A percentile compares a stretch with the other conserved stretches of the same genome.
phyloP scores from a whole-genome alignment of 2,329 filamentous ascomycete species.

The Fusarium tuaranense region DNA sequence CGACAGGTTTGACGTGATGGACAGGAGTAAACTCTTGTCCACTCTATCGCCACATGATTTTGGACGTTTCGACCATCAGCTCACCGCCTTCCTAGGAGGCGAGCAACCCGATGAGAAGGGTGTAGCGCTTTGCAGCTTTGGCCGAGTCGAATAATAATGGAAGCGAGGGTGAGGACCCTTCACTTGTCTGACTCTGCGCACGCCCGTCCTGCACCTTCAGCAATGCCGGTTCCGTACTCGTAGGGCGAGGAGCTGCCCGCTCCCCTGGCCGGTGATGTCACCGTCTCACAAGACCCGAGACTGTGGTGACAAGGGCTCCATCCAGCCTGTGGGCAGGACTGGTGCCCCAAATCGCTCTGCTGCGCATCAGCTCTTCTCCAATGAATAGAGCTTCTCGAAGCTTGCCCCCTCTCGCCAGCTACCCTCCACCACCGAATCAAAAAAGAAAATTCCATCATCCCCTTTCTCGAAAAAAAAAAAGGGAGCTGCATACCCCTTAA shows the following conservation, averaged over 20 bases:
- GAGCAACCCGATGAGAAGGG: slow-evolving; percentile 13
- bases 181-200: slow-evolving; percentile 22
- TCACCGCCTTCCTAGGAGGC: slow-evolving; percentile 35
- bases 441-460: background rate
- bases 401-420: slow-evolving; percentile 1
- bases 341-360: background rate
- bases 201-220: slow-evolving; percentile 18
- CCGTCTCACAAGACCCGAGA: slow-evolving; percentile 38
- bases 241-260: slow-evolving; percentile 28
- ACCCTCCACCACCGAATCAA: background rate
- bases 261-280: slow-evolving; percentile 43
- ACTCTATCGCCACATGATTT: slow-evolving; percentile 7
- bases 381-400: slow-evolving; percentile 6
- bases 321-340: slow-evolving; percentile 2
- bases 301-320: slow-evolving; percentile 35
- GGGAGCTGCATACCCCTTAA: slow-evolving; percentile 5
- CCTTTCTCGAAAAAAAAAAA: background rate
- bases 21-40: slow-evolving; percentile 14
- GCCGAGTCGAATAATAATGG: slow-evolving; percentile 33
- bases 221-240: slow-evolving; percentile 10
- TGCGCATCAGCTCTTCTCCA: slow-evolving; percentile 11
- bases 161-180: slow-evolving; percentile 30
- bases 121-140: slow-evolving; percentile 7
- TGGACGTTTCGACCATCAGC: slow-evolving; percentile 23
- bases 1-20: background rate